Evolutionary conservation across 306 rosid genomes (phyloP).

Genomic region (Sechiopsis laciniata): DNA sequence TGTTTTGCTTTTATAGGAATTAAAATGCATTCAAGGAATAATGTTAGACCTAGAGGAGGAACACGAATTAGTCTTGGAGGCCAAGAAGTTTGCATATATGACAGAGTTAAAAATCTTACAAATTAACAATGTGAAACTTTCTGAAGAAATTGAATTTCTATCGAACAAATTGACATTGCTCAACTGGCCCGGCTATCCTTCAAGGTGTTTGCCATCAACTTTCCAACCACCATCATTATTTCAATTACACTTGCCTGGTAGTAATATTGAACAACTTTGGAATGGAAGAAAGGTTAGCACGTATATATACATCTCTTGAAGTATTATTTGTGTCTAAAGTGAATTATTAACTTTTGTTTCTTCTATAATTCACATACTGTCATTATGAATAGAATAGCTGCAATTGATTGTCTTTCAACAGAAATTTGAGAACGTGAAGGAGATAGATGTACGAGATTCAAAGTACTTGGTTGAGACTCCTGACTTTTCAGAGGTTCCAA

Average conservation of each 20-base stretch:
- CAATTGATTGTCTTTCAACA: neutral
- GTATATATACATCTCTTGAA: neutral
- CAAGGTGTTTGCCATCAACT: neutral
- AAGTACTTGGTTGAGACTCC: no score
- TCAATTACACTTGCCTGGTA: neutral
- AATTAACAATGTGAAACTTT: neutral
- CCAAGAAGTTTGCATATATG: constrained; percentile 16
- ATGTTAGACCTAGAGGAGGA: neutral
- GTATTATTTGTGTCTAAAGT: no score
- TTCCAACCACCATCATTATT: neutral
- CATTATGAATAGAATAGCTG: neutral
- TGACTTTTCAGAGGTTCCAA: neutral
- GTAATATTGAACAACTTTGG: constrained; percentile 10
- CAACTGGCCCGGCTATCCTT: neutral
- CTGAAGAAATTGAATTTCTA: neutral
- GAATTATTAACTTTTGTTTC: no score
- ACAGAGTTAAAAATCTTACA: constrained; percentile 11
- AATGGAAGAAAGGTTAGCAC: constrained; percentile 15
- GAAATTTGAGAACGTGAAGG: neutral
- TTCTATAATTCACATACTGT: neutral
- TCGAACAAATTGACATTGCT: constrained; percentile 8
- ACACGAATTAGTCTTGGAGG: neutral
- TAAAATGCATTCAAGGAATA: constrained; percentile 11
- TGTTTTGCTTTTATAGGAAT: constrained; percentile 10
- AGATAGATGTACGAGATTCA: neutral